Percentiles rank a stretch among this genome's conserved stretches.
These are phyloP conservation scores for Gypsophila paniculata DNA, from an alignment of 179 eudicot species.

Conservation along the genomic window DNA sequence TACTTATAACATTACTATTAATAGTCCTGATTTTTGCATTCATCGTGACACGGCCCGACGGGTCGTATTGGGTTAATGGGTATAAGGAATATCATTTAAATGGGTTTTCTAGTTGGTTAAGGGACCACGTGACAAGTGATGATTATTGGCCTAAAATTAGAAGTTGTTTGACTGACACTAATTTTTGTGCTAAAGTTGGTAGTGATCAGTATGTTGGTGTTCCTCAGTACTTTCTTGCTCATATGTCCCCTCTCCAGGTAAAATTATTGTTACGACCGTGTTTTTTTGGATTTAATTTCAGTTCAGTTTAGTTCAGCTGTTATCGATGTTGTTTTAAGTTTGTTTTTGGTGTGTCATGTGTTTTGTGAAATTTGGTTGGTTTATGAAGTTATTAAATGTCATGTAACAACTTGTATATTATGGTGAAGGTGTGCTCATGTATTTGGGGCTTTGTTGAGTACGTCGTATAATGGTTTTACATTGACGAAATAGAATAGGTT, in stretches of 20 bases:
- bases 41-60: slow-evolving; percentile 65
- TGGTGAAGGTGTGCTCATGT: too few species aligned
- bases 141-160: slow-evolving; percentile 69
- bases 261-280: too few species aligned
- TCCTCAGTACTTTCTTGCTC: slow-evolving; percentile 59
- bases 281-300: too few species aligned
- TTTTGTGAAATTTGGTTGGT: not conserved
- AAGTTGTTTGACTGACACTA: slow-evolving; percentile 56
- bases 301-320: too few species aligned
- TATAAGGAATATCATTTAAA: slow-evolving; percentile 61
- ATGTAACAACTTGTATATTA: too few species aligned
- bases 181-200: slow-evolving; percentile 57
- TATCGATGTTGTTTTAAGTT: not conserved
- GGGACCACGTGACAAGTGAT: slow-evolving; percentile 46
- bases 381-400: too few species aligned
- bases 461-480: too few species aligned
- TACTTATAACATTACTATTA: slow-evolving; percentile 55
- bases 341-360: slow-evolving; percentile 1
- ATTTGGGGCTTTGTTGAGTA: too few species aligned
- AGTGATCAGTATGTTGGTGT: slow-evolving; percentile 37
- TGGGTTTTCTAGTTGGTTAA: slow-evolving; percentile 72
- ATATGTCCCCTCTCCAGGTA: slow-evolving; percentile 83
- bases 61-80: slow-evolving; percentile 40
- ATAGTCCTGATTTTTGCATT: slow-evolving; percentile 73
- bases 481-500: too few species aligned